Evolutionary conservation across 495 filamentous ascomycete genomes (phyloP), one percentile per base, ranked within the genome.

Genomic region (Acidiella bohemica): DNA sequence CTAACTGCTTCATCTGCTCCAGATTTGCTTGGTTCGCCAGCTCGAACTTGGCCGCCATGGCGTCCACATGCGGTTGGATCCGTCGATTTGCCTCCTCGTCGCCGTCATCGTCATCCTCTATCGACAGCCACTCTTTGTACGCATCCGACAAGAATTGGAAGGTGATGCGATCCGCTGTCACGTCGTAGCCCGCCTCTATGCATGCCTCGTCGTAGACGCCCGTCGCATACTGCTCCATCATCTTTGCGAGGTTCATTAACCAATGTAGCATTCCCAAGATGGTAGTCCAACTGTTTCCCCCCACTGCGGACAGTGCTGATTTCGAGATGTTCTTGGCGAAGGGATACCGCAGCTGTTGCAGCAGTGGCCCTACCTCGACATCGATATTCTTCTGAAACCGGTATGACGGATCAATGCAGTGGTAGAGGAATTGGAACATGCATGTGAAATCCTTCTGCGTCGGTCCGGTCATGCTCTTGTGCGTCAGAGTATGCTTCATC

Each of bases 391-490:
- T 92, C 46, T 80, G 76, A 54, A 96, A 94, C 12, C 78, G 74
- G 55, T 96, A 93, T 40, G 78, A 78, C 0, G 90, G 86, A 55
- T 99, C 90, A 43, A 99, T 84, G 29, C 84, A 80, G 49, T 81
- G 81, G 57, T 99, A 99, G 1, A 99, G 70, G 81, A 85, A 99
- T 59, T 95, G 85, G 59, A 99, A 99, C 61, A 96, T 86, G 50
- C 70, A 77, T 54, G 86, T 84, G 62, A 96, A 99, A 57, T 99
- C 90, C 55, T 96, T 99, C 51, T 94, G 85, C 3, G 87, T 96
- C n/a, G 90, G 92, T 26, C 80, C 86, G 35, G 79, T 84, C 53
- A 90, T 73, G 13, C 82, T 80, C 46, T 94, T 94, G 35, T 84
- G 77, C 2, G 80, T 77, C 21, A 99, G 66, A 21, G 77, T 78